Conservation (phyloP, 73 alveolate genomes). For the Breviolum minutum region DNA sequence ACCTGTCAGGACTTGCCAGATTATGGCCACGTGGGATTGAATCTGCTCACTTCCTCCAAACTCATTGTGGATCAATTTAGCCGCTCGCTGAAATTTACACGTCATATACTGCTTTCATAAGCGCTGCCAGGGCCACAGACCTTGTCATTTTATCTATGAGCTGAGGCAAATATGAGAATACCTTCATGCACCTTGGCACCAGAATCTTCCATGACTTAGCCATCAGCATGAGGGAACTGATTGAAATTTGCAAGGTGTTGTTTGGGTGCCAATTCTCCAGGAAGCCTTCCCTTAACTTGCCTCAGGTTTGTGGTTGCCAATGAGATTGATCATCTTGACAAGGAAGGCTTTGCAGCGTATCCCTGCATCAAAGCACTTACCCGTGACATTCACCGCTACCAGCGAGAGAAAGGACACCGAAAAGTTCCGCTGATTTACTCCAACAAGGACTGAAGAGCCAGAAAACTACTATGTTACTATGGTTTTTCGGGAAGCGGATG, state of each 20-base stretch:
- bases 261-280: no score
- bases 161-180: conserved; percentile 37
- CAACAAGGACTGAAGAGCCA: conserved; percentile 15
- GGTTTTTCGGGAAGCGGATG: no score
- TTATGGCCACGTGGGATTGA: conserved; percentile 81
- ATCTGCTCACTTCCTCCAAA: conserved; percentile 76
- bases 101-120: no score
- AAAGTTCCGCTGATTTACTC: conserved; percentile 82
- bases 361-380: conserved; percentile 83
- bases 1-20: conserved; percentile 40
- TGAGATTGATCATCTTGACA: conserved; percentile 73
- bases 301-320: conserved; percentile 62
- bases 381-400: conserved; percentile 88
- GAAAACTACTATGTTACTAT: no score
- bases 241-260: no score
- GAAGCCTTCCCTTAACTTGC: no score
- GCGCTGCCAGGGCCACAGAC: no score
- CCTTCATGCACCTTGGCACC: conserved; percentile 3
- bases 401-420: conserved; percentile 77
- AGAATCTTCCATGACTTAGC: no score
- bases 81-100: no score
- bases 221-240: no score
- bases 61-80: conserved; percentile 89
- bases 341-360: conserved; percentile 84
- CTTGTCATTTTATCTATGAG: no score